phyloP scores from a whole-genome alignment of 2,329 filamentous ascomycete species.

The Neopestalotiopsis sp. region DNA sequence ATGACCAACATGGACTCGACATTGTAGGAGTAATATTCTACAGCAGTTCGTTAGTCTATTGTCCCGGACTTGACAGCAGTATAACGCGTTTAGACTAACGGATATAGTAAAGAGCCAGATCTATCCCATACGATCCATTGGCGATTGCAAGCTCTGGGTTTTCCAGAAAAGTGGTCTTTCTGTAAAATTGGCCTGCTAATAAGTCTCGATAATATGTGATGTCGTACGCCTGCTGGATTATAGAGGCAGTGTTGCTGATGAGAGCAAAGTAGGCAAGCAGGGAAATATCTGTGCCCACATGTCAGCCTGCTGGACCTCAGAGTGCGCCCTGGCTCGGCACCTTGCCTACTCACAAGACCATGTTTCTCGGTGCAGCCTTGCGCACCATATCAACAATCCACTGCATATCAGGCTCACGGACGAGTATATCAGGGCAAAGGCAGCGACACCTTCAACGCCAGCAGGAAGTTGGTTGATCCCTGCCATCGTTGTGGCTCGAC shows the following conservation, averaged over 20 bases:
- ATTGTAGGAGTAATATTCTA: constrained; percentile 34
- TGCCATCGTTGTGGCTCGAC: constrained; percentile 9
- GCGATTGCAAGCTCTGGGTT: constrained; percentile 33
- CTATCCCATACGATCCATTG: constrained; percentile 31
- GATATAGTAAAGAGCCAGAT: constrained; percentile 33
- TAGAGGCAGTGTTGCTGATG: constrained; percentile 30
- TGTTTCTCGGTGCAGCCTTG: constrained; percentile 31
- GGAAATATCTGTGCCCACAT: constrained; percentile 27
- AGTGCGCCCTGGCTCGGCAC: no score
- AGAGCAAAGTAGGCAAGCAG: constrained; percentile 29
- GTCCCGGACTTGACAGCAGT: background rate
- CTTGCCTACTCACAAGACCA: constrained; percentile 28
- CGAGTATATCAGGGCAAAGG: constrained; percentile 25
- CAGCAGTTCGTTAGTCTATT: background rate
- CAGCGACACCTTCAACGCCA: constrained; percentile 27
- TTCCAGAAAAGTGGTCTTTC: constrained; percentile 23
- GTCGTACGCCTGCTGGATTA: constrained; percentile 31
- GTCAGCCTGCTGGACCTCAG: background rate
- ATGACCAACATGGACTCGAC: constrained; percentile 34
- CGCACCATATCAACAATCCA: constrained; percentile 29
- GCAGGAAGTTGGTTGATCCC: constrained; percentile 24
- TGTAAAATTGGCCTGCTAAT: constrained; percentile 26
- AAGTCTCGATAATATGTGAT: constrained; percentile 27
- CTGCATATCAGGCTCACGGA: constrained; percentile 23
- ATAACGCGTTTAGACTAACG: constrained; percentile 24